These are phyloP conservation scores for Xylaria intraflava DNA, from an alignment of 495 filamentous ascomycete species.

Conservation along the genomic window DNA sequence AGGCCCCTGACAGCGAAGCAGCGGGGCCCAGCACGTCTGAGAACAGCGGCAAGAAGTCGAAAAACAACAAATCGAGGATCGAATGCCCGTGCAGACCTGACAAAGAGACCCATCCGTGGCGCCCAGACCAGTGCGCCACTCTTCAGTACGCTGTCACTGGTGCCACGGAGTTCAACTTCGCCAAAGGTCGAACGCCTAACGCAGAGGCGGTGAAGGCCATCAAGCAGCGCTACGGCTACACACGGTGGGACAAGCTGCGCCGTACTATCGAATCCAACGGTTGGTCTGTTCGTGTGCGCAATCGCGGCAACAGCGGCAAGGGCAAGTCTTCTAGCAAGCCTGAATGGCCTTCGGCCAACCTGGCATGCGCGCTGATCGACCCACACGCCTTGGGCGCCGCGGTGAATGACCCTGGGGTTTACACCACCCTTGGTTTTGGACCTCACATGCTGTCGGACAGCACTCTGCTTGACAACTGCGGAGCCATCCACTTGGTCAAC, in stretches of 20 bases:
- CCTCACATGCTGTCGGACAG: neutral
- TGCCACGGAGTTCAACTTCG: neutral
- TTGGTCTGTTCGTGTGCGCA: too few species aligned
- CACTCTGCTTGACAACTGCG: neutral
- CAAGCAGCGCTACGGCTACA: neutral
- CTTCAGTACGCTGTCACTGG: neutral
- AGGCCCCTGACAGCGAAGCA: too few species aligned
- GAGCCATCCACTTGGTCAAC: neutral
- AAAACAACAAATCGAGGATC: too few species aligned
- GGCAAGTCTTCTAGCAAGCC: too few species aligned
- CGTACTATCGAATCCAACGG: neutral
- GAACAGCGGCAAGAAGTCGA: too few species aligned
- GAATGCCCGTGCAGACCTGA: neutral
- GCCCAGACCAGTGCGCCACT: neutral
- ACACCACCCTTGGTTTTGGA: too few species aligned
- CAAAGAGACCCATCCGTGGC: neutral
- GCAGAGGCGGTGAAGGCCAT: neutral
- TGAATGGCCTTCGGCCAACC: too few species aligned
- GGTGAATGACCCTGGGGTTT: too few species aligned
- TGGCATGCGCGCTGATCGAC: too few species aligned
- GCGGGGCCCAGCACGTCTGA: too few species aligned
- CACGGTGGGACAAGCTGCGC: neutral
- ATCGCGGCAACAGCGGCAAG: too few species aligned
- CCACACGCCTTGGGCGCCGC: too few species aligned
- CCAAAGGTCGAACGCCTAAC: neutral